Percentiles rank a stretch among this genome's conserved stretches.
phyloP scores from a whole-genome alignment of 441 rosid species.

The Mallotus repandus region DNA sequence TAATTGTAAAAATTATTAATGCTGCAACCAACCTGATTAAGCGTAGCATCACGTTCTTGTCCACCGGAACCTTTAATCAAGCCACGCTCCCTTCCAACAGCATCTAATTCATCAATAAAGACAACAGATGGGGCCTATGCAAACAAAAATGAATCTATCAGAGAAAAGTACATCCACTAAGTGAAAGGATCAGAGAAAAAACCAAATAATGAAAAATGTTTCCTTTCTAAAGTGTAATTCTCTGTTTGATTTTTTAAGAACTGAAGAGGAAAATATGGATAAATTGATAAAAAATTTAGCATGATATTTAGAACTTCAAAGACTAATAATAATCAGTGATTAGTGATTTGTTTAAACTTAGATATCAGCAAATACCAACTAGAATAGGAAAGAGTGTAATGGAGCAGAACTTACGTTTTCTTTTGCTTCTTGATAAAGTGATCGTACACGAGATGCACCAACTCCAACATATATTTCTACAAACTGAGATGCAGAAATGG shows the following conservation, averaged over 20 bases:
- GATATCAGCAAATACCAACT: conserved; percentile 5
- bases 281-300: background rate
- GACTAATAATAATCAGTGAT: background rate
- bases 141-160: conserved; percentile 20
- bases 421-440: conserved; percentile 91
- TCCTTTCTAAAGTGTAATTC: background rate
- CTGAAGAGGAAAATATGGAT: background rate
- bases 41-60: conserved; percentile 98
- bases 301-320: conserved; percentile 4
- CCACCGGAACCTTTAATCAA: conserved; percentile 95
- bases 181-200: background rate
- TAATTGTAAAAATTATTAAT: background rate
- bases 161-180: background rate
- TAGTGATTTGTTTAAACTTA: background rate
- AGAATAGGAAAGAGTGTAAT: background rate
- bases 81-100: conserved; percentile 97
- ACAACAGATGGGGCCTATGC: conserved; percentile 87
- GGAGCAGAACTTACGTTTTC: conserved; percentile 55
- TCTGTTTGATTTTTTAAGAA: background rate
- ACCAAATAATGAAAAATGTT: background rate
- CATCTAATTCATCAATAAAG: conserved; percentile 93
- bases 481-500: conserved; percentile 94
- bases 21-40: conserved; percentile 66
- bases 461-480: conserved; percentile 97
- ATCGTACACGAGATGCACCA: conserved; percentile 95